Conservation (phyloP, 2,329 filamentous ascomycete species). For the Talaromyces sp. region DNA sequence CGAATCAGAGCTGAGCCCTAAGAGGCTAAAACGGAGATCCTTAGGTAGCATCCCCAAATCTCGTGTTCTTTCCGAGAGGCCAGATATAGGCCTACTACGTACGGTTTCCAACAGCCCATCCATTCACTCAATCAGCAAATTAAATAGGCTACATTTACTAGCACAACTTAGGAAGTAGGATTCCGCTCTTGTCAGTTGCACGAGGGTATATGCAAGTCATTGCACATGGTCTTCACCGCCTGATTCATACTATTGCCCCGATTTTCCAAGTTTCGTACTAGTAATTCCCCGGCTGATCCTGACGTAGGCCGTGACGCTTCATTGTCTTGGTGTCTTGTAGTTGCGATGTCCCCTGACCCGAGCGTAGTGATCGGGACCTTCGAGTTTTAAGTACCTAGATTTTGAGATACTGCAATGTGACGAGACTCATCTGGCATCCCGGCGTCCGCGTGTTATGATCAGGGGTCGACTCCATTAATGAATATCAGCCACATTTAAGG, state of each 20-base stretch:
- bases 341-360: neutral
- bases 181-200: neutral
- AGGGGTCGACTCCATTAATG: neutral
- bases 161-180: neutral
- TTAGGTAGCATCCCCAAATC: neutral
- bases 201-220: neutral
- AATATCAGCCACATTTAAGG: neutral
- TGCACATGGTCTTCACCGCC: constrained; percentile 1
- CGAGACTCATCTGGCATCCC: constrained; percentile 2
- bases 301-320: constrained; percentile 7
- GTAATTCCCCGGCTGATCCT: constrained; percentile 3
- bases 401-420: neutral
- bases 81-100: neutral
- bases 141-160: neutral
- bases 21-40: neutral
- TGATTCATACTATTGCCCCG: constrained; percentile 4
- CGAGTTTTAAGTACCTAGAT: neutral
- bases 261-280: neutral
- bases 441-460: constrained; percentile 1
- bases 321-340: neutral
- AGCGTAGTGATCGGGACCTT: neutral
- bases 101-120: neutral
- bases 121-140: neutral
- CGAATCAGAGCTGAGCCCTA: neutral
- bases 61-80: neutral